Evolutionary conservation across 441 rosid species (phyloP), one percentile per base, ranked within the genome.

Genomic region (Francoa sonchifolia): DNA sequence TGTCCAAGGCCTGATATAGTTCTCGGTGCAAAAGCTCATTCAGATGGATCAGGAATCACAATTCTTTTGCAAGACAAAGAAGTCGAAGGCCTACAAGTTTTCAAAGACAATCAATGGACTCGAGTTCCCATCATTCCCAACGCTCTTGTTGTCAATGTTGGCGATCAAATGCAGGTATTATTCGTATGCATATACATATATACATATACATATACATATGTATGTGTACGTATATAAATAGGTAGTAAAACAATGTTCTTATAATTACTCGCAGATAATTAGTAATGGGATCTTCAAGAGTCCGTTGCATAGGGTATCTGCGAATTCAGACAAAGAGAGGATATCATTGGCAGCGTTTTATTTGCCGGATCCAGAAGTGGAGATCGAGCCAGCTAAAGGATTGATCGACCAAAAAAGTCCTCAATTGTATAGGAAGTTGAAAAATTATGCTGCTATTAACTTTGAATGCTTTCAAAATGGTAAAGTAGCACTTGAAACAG

Each of bases 381-480:
- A 50, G 54, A 55, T 55, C 2, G 57, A 48, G 43, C 57, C 61
- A 0, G 57, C 40, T 11, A 37, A 34, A 2, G 17, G 33, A 3
- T 22, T 55, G 53, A 41, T 50, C 2, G 33, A 40, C 10, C 54
- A 50, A 19, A 33, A 44, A 32, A 63, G 48, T n/a, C 54, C 64
- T 0, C 40, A 44, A 43, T 5, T 65, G 18, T 69, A 71, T 23
- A 66, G 59, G 47, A 54, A 61, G 14, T 58, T 69, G 40, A 67
- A 61, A 16, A 65, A 67, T 26, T 77, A 69, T 22, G 69, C 58
- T 16, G 39, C 39, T 8, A 59, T 68, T 41, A 71, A 66, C 57
- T 69, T 54, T 1, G 60, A 64, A 4, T 63, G 64, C 31, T 68
- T 54, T 58, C 86, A 71, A 54, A 59, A 62, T 0, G 73, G 82